Conservation (phyloP, 1,284 basidiomycete genomes). For the Earliella scabrosa region DNA sequence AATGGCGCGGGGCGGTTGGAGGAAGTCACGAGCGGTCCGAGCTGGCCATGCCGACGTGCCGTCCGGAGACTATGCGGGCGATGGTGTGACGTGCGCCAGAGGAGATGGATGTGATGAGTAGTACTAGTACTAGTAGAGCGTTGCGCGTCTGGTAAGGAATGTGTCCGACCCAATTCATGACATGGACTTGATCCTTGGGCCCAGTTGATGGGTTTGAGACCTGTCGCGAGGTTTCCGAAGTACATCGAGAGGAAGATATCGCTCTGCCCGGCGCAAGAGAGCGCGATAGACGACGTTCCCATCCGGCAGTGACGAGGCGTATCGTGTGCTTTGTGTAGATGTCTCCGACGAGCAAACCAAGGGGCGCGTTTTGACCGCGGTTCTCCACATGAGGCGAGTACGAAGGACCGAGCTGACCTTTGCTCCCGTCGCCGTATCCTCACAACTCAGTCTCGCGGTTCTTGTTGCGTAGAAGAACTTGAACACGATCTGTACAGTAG, state of each 20-base stretch:
- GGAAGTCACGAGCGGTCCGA: conserved; percentile 45
- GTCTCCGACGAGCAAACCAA: conserved; percentile 42
- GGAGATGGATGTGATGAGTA: conserved; percentile 47
- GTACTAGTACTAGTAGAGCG: conserved; percentile 15
- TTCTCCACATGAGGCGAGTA: conserved; percentile 14
- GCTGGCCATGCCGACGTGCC: conserved; percentile 71
- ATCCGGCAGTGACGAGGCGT: conserved; percentile 63
- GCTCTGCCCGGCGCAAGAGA: conserved; percentile 43
- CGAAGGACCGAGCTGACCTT: conserved; percentile 62
- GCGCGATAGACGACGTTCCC: conserved; percentile 84
- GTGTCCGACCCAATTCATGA: conserved; percentile 38
- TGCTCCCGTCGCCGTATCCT: conserved; percentile 67
- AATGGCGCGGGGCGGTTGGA: conserved; percentile 30
- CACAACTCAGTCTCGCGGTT: conserved; percentile 50
- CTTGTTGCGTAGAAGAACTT: conserved; percentile 49
- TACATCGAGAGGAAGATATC: conserved; percentile 84
- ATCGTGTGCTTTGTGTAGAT: conserved; percentile 38
- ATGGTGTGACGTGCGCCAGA: conserved; percentile 79
- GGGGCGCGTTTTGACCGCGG: conserved; percentile 28
- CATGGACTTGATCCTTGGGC: conserved; percentile 27
- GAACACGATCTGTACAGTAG: conserved; percentile 69
- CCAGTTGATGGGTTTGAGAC: conserved; percentile 21
- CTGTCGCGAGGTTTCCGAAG: conserved; percentile 78
- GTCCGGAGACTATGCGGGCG: conserved; percentile 42
- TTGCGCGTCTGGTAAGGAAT: conserved; percentile 30